Evolutionary conservation across 495 filamentous ascomycete species (phyloP).

Genomic region (Neurospora cerealis): DNA sequence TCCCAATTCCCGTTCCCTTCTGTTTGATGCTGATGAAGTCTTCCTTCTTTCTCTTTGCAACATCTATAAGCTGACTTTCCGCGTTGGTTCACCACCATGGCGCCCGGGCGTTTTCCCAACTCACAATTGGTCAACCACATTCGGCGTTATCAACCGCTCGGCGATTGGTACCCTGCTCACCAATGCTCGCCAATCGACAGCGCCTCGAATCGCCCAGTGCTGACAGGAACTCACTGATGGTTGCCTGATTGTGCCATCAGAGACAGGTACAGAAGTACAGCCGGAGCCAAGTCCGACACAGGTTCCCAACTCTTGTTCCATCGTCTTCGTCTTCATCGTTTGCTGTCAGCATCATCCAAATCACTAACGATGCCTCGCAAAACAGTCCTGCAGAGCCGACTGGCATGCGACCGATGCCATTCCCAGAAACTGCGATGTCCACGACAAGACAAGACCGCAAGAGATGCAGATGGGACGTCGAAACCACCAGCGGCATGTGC

Average conservation of each 20-base stretch:
- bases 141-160: not conserved
- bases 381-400: not conserved
- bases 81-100: not conserved
- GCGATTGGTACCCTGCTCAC: not conserved
- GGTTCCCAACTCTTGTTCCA: not conserved
- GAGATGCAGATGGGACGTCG: not conserved
- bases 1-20: not conserved
- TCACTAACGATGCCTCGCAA: not conserved
- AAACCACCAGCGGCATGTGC: not conserved
- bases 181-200: not conserved
- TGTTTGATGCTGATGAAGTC: not conserved
- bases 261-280: not conserved
- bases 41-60: not conserved
- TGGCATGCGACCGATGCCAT: slow-evolving; percentile 7
- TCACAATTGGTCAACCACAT: not conserved
- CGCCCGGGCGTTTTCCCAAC: not conserved
- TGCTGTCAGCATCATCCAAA: not conserved
- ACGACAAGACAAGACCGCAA: not conserved
- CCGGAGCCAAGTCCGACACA: not conserved
- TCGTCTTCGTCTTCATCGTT: not conserved
- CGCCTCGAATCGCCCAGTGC: not conserved
- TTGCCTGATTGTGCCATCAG: not conserved
- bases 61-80: not conserved
- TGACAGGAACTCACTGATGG: not conserved
- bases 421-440: slow-evolving; percentile 4